A percentile compares a stretch with the other conserved stretches of the same genome.
These are phyloP conservation scores for Hippophae gyantsensis DNA, from an alignment of 306 rosid genomes.

Conservation along the genomic window DNA sequence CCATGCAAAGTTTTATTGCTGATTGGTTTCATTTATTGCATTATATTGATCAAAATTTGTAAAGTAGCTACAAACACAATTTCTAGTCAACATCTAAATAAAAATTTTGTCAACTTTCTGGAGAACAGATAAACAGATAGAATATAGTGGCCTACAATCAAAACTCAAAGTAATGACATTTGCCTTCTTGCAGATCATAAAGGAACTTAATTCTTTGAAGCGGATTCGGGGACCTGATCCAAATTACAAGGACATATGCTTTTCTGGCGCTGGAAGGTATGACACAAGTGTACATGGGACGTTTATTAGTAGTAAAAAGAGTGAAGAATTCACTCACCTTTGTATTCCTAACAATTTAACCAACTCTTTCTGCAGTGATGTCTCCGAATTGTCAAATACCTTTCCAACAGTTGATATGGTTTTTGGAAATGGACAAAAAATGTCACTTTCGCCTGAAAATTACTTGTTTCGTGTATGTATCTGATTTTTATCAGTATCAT, in stretches of 20 bases:
- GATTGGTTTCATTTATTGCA: too few relatives aligned
- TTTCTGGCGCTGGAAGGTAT: conserved; percentile 72
- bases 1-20: not conserved
- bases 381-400: conserved; percentile 42
- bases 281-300: conserved; percentile 14
- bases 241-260: conserved; percentile 66
- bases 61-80: too few relatives aligned
- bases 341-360: conserved; percentile 21
- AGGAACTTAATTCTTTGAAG: conserved; percentile 53
- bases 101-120: too few relatives aligned
- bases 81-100: too few relatives aligned
- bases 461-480: conserved; percentile 76
- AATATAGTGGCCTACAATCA: too few relatives aligned
- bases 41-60: too few relatives aligned
- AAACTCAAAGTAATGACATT: too few relatives aligned
- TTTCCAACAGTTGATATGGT: conserved; percentile 92
- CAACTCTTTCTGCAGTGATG: conserved; percentile 45
- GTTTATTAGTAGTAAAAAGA: not conserved
- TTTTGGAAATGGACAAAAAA: conserved; percentile 64
- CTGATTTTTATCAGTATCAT: not conserved
- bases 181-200: conserved; percentile 40
- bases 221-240: conserved; percentile 85
- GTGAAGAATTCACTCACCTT: conserved; percentile 3
- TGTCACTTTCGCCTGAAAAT: conserved; percentile 84
- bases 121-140: too few relatives aligned